Evolutionary conservation across 148 eudicot species (phyloP), one percentile per base, ranked within the genome.

Genomic region (Vaccinium myrtillus): DNA sequence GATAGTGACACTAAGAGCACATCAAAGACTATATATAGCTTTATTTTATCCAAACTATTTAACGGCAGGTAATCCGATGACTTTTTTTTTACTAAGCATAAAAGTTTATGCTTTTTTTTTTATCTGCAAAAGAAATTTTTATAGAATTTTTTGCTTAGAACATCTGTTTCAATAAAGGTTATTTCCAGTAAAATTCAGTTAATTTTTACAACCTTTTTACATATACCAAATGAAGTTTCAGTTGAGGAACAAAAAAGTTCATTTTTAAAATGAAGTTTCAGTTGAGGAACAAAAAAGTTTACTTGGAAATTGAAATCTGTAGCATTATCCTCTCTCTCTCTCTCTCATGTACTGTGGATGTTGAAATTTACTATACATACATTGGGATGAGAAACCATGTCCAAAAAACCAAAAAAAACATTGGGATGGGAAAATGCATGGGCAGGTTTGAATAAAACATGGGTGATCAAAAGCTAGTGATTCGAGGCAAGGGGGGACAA

Each of bases 401-500:
- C 53, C 10, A 63, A 63, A 63, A 63, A 7, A 63, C 70, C 46
- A 43, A 43, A 63, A 63, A n/a, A 61, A 8, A 61, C 76, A 50
- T 85, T 80, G 79, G 83, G 79, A 85, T 85, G 79, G 30, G 70
- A 50, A 80, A 69, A 51, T 27, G 23, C 13, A 9, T 27, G 83
- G 82, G 19, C 8, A 65, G 82, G 65, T 48, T 83, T 83, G 25
- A 70, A 55, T 53, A 69, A 78, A 84, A 53, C 76, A 70, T 36
- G 23, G 77, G 48, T 58, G 79, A 67, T 27, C 69, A n/a, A 78
- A 78, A 67, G 85, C 11, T 63, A 65, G 84, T 76, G 85, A 82
- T 76, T 81, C 78, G 67, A 56, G 82, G 82, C 76, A 70, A 43
- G 10, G 76, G 87, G 82, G 82, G 87, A 82, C 87, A 85, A 70